A percentile compares a stretch with the other conserved stretches of the same genome.
Conservation (phyloP, 2,329 filamentous ascomycete genomes). For the Colletotrichum agaves region DNA sequence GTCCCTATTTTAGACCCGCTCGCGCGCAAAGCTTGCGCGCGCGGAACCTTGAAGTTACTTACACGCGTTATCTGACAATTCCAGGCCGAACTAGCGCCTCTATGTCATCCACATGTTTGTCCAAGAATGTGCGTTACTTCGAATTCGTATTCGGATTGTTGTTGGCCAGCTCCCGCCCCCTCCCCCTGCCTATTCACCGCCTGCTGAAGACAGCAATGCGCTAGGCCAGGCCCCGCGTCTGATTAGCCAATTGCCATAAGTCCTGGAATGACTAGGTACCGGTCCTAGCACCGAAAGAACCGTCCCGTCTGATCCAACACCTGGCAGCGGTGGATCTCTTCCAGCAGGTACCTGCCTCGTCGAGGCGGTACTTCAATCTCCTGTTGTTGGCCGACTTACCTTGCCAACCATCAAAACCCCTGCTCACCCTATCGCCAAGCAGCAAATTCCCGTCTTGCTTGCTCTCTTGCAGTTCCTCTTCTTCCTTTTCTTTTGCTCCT, state of each 20-base stretch:
- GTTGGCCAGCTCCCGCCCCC: conserved; percentile 3
- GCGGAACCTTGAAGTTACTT: too few species aligned
- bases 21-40: too few species aligned
- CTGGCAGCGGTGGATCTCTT: conserved; percentile 2
- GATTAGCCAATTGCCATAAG: conserved; percentile 19
- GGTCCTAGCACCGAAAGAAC: neutral
- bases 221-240: neutral
- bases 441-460: neutral
- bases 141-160: conserved; percentile 34
- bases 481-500: neutral
- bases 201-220: conserved; percentile 12
- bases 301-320: too few species aligned
- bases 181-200: conserved; percentile 3
- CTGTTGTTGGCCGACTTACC: too few species aligned
- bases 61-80: too few species aligned
- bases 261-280: neutral
- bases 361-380: neutral
- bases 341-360: neutral
- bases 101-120: too few species aligned
- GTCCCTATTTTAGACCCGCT: too few species aligned
- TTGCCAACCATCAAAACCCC: neutral
- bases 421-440: neutral
- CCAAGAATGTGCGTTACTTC: too few species aligned
- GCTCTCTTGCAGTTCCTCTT: neutral
- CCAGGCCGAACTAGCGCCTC: too few species aligned